Base-by-base conservation (phyloP, 176 grass and related monocot genomes). In the Ensete glaucum region DNA sequence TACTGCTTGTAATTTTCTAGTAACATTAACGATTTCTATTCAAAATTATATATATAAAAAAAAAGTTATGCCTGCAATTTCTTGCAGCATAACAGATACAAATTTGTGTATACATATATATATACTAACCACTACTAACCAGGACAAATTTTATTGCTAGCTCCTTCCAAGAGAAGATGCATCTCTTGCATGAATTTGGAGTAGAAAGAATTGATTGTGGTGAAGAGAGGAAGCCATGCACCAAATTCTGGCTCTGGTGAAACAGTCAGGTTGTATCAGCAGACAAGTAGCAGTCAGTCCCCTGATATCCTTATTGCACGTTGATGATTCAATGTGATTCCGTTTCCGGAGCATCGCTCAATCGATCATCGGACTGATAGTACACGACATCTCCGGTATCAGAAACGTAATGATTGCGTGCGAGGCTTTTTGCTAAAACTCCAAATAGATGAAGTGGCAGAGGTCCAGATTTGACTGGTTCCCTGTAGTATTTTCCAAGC, bases 351-450 rank as follows among this genome's bases (percentile, higher is more conserved):
- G 64, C 66, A 58, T 10, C 53, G 1, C 12, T 80, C 60, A 85
- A 53, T 55, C 80, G 52, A 69, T 79, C 75, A 22, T 92, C 89
- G 19, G 87, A 80, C 57, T 93, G 88, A 84, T 98, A 98, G 77
- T 87, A 93, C 68, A 93, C 90, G 8, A 93, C 88, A 49, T 93
- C 86, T 15, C 94, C 90, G 1, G 83, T 82, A 73, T 98, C 94
- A 55, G 90, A 85, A 16, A 98, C 94, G 23, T 87, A 91, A 75
- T 85, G 94, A 66, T 93, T 86, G 6, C 75, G 60, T 76, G 85
- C 77, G 74, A 98, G 77, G 53, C 94, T 98, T 43, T 84, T 89
- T 78, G 90, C 80, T 23, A 98, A 69, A 16, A 91, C 63, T 6
- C 73, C 82, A 15, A 91, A 50, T 16, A 98, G 80, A 64, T 93